Base-by-base conservation (phyloP, 441 rosid genomes). In the Melianthus villosus region DNA sequence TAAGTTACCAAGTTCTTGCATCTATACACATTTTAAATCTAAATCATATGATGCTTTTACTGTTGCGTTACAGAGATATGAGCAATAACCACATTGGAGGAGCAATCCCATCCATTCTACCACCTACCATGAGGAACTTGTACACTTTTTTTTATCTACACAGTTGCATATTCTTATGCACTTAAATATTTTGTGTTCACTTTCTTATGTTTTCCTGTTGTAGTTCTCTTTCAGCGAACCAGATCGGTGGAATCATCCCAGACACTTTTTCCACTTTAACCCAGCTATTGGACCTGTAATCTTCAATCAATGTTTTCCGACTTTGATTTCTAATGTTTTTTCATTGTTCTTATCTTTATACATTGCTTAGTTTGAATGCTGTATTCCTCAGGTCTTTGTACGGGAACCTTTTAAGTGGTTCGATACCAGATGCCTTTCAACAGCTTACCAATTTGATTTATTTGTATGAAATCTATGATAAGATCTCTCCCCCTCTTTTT, bases 1-100 rank as follows among this genome's bases (percentile, higher is more conserved):
- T n/a, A n/a, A n/a, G n/a, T n/a, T n/a, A n/a, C n/a, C n/a, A n/a
- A n/a, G n/a, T n/a, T n/a, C n/a, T n/a, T n/a, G n/a, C n/a, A n/a
- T n/a, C n/a, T n/a, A n/a, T n/a, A n/a, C n/a, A n/a, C n/a, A n/a
- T n/a, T n/a, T n/a, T n/a, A n/a, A n/a, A n/a, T n/a, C n/a, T n/a
- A n/a, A n/a, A n/a, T n/a, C n/a, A n/a, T n/a, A 45, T 32, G 25
- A 7, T 27, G n/a, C 19, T 17, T 43, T 26, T 23, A 20, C 32
- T 45, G 44, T 53, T 32, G 15, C 41, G 56, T 44, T 49, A 48
- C 85, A 89, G 98, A 57, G 95, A 81, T 72, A 48, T 89, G 36
- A 79, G 94, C 58, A 55, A 69, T 67, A 89, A 89, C 62, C 81
- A 60, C 44, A 76, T 89, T 10, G 75, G 78, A 38, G 98, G 98